Base-by-base conservation (phyloP, 208 protist genomes). In the Porcisia deanei region DNA sequence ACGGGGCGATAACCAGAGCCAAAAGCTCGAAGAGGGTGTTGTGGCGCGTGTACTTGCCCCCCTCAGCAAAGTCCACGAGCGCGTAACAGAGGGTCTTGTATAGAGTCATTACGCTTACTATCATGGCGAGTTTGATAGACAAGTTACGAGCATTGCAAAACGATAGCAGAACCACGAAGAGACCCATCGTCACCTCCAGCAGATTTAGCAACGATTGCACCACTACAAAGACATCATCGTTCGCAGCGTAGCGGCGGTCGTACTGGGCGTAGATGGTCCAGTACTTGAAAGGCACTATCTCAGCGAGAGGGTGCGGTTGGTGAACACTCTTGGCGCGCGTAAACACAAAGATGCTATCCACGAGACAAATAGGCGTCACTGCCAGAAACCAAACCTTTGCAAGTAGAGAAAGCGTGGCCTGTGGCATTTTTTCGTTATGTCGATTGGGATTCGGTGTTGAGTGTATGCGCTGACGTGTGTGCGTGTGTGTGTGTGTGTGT, bases 21-120 rank as follows among this genome's bases (percentile, higher is more conserved):
- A 95, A 12, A 25, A 76, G 75, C n/a, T 94, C 89, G 30, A 80
- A 25, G 2, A 79, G 49, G 0, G 71, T 77, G 80, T 94, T 95
- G 75, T 95, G 90, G 22, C 83, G 82, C 14, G 90, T 95, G 82
- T 89, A 94, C 59, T 82, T 83, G 58, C 85, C 83, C 20, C 75
- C 84, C 77, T 94, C 90, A 14, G 83, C 82, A 16, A 89, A 41
- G 59, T 95, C 90, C 71, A 97, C 79, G 22, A 75, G 49, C n/a
- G 84, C 85, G 77, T 94, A 97, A 30, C 95, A 68, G 18, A 95
- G 61, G 37, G 90, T 97, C 82, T 95, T 97, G 84, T 91, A 92
- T 16, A 95, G 45, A 4, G 92, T 97, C 91, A 96, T 96, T 39
- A 85, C 69, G 57, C 71, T 75, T 2, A 91, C 85, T 12, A 87